Percentiles rank a stretch among this genome's conserved stretches.
Evolutionary conservation across 495 filamentous ascomycete genomes (phyloP).

Genomic region (Annulohypoxylon moriforme): DNA sequence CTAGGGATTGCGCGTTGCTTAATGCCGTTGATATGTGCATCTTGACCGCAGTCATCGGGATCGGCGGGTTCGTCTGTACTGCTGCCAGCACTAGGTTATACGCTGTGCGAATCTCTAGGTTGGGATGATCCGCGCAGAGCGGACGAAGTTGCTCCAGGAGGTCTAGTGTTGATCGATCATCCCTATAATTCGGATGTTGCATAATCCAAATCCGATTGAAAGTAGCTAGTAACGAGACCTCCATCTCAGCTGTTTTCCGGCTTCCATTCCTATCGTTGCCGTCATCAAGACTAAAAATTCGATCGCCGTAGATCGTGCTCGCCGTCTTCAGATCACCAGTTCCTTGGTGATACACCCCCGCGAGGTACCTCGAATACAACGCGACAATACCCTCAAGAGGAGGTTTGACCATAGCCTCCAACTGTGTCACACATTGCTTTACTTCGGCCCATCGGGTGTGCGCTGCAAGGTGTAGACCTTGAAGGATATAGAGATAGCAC

Average conservation of each 20-base stretch:
- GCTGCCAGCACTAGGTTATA: slow-evolving; percentile 82
- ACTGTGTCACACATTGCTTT: slow-evolving; percentile 54
- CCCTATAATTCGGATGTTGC: slow-evolving; percentile 67
- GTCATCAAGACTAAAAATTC: slow-evolving; percentile 63
- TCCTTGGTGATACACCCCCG: slow-evolving; percentile 81
- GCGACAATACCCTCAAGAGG: slow-evolving; percentile 50
- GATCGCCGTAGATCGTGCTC: slow-evolving; percentile 71
- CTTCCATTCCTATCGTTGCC: slow-evolving; percentile 50
- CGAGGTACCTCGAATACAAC: slow-evolving; percentile 71
- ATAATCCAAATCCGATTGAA: slow-evolving; percentile 88
- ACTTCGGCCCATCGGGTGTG: slow-evolving; percentile 59
- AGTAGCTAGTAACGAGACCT: slow-evolving; percentile 79
- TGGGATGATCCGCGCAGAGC: slow-evolving; percentile 73
- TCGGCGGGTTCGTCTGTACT: slow-evolving; percentile 63
- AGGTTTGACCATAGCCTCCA: slow-evolving; percentile 49
- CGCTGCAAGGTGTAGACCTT: slow-evolving; percentile 59
- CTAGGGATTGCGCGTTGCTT: slow-evolving; percentile 61
- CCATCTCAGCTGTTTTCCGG: slow-evolving; percentile 68
- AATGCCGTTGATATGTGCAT: slow-evolving; percentile 74
- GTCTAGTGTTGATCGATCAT: slow-evolving; percentile 59
- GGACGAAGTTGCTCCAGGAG: slow-evolving; percentile 74
- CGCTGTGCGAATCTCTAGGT: slow-evolving; percentile 78
- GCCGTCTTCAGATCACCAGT: slow-evolving; percentile 76
- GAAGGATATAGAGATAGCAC: slow-evolving; percentile 60
- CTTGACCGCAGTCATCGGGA: slow-evolving; percentile 78